Evolutionary conservation across 768 basidiomycete genomes (phyloP).

Genomic region (Leccinum broughii): DNA sequence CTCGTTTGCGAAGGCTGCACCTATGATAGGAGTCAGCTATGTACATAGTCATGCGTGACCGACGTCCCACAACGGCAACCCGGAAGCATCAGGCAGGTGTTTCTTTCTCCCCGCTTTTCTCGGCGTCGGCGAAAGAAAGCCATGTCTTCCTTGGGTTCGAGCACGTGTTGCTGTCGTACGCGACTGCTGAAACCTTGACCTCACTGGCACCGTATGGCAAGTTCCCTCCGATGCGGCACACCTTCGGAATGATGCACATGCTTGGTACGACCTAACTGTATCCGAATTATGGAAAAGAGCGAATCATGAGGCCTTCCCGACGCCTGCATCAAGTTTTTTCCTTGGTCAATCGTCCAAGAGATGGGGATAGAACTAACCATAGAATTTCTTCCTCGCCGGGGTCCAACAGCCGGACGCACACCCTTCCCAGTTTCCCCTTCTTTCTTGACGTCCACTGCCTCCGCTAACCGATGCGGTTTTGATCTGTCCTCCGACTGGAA

Average conservation of each 20-base stretch:
- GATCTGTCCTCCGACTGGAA: background rate
- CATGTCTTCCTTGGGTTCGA: slow-evolving; percentile 3
- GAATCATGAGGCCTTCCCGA: background rate
- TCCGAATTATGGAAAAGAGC: background rate
- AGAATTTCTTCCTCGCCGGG: background rate
- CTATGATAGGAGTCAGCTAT: background rate
- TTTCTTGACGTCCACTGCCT: background rate
- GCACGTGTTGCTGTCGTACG: slow-evolving; percentile 2
- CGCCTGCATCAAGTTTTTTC: background rate
- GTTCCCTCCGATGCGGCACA: background rate
- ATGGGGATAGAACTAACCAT: background rate
- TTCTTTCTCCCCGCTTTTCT: background rate
- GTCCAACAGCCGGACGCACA: background rate
- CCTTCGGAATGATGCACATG: background rate
- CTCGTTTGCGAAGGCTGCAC: background rate
- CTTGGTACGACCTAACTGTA: background rate
- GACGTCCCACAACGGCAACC: background rate
- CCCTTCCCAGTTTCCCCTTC: background rate
- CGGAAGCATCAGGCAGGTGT: background rate
- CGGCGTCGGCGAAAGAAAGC: slow-evolving; percentile 1
- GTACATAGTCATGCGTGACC: background rate
- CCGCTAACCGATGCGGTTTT: background rate
- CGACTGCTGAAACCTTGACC: background rate
- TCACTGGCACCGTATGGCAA: no score
- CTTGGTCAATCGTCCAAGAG: background rate